These are phyloP conservation scores for Cryphonectria radicalis DNA, from an alignment of 2,329 filamentous ascomycete species.

Conservation along the genomic window DNA sequence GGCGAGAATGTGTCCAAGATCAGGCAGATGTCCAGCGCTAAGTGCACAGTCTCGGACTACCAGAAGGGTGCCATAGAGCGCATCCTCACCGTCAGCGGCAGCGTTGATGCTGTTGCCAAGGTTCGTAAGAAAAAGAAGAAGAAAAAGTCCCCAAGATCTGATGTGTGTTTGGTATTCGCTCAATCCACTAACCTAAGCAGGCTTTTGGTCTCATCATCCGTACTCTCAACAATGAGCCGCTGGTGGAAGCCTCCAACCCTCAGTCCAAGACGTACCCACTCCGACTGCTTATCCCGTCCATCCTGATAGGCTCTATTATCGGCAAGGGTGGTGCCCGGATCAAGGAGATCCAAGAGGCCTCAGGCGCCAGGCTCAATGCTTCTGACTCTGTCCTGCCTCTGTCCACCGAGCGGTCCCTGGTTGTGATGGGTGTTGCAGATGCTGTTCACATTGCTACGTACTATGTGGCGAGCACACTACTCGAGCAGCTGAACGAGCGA, in stretches of 20 bases:
- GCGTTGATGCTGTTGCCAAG: slow-evolving; percentile 96
- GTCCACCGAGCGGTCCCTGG: slow-evolving; percentile 95
- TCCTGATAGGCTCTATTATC: slow-evolving; percentile 98
- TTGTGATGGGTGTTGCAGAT: slow-evolving; percentile 96
- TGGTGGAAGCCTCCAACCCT: slow-evolving; percentile 84
- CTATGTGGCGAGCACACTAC: slow-evolving; percentile 96
- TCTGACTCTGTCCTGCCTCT: slow-evolving; percentile 93
- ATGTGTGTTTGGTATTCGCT: slow-evolving; percentile 16
- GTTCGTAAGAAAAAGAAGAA: slow-evolving; percentile 51
- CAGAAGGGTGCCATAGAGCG: slow-evolving; percentile 96
- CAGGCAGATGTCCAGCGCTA: slow-evolving; percentile 89
- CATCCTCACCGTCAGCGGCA: slow-evolving; percentile 94
- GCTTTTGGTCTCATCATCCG: slow-evolving; percentile 98
- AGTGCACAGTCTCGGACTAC: slow-evolving; percentile 99
- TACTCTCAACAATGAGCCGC: slow-evolving; percentile 94
- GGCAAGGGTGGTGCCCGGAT: slow-evolving; percentile 96
- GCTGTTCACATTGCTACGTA: slow-evolving; percentile 99
- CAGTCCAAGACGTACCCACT: slow-evolving; percentile 98
- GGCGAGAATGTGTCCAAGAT: slow-evolving; percentile 99
- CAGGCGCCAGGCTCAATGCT: slow-evolving; percentile 92
- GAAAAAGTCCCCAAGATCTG: slow-evolving; percentile 1
- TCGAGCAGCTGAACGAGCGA: slow-evolving; percentile 95
- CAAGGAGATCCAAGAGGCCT: slow-evolving; percentile 97
- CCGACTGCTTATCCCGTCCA: slow-evolving; percentile 91
- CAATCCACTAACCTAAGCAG: slow-evolving; percentile 48